Conservation (phyloP, 257 asterid species). For the Salvia miltiorrhiza region DNA sequence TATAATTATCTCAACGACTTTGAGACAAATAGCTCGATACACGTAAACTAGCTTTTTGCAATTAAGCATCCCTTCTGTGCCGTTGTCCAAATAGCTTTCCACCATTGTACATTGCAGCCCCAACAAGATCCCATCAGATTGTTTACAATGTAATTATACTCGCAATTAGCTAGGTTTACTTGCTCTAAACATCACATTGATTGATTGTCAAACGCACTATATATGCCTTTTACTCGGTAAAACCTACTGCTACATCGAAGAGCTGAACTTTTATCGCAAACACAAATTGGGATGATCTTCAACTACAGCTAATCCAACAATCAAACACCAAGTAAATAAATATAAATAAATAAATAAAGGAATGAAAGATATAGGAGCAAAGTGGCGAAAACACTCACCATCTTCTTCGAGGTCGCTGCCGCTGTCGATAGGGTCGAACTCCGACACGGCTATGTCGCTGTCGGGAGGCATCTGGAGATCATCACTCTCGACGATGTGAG, state of each 20-base stretch:
- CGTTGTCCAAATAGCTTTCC: too few relatives aligned
- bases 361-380: neutral
- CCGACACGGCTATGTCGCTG: constrained; percentile 32
- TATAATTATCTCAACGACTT: neutral
- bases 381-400: constrained; percentile 40
- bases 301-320: neutral
- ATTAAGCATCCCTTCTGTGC: neutral
- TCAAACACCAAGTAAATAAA: neutral
- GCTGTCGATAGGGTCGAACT: constrained; percentile 57
- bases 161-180: neutral
- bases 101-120: too few relatives aligned
- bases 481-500: constrained; percentile 65
- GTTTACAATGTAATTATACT: neutral
- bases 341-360: neutral
- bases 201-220: neutral
- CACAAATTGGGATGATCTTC: neutral
- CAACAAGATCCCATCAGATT: neutral
- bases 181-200: neutral
- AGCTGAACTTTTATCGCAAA: neutral
- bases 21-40: neutral
- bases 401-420: constrained; percentile 98
- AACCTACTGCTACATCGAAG: neutral
- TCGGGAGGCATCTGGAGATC: constrained; percentile 71
- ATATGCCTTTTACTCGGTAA: neutral
- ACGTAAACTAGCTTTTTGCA: neutral